phyloP scores from a whole-genome alignment of 331 rosid species.

The Rosa hybrid region DNA sequence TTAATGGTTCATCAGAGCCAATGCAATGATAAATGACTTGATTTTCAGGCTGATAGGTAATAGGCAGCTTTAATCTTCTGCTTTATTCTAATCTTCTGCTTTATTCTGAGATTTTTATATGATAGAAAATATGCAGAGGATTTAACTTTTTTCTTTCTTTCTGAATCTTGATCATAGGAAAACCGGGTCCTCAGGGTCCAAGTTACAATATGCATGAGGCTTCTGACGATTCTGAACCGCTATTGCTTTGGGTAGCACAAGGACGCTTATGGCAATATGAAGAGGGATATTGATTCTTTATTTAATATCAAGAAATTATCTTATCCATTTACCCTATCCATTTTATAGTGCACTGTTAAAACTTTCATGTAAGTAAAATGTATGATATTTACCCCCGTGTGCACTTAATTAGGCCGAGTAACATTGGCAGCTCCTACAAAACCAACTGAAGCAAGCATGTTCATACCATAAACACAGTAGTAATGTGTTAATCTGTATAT shows the following conservation, averaged over 20 bases:
- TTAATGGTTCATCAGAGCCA: not conserved
- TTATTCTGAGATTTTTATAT: not conserved
- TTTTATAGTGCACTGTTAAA: not conserved
- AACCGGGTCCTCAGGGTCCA: not conserved
- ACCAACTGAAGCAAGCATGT: not conserved
- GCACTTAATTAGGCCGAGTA: not conserved
- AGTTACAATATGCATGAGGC: slow-evolving; percentile 1
- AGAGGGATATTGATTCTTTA: not conserved
- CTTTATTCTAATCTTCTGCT: not conserved
- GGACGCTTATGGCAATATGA: not conserved
- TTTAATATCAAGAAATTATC: not conserved
- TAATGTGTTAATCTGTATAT: not conserved
- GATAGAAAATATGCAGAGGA: not conserved
- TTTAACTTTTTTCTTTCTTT: not conserved
- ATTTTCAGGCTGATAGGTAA: not conserved
- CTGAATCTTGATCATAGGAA: not conserved
- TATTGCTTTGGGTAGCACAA: not conserved
- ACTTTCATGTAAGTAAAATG: not conserved
- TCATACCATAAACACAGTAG: not conserved
- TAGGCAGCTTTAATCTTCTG: not conserved
- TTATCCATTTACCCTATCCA: not conserved
- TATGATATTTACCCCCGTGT: not conserved
- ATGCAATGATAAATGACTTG: not conserved
- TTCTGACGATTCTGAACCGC: not conserved
- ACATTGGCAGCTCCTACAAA: not conserved